Evolutionary conservation across 768 basidiomycete species (phyloP), one percentile per base, ranked within the genome.

Genomic region (Rhodocollybia butyracea): DNA sequence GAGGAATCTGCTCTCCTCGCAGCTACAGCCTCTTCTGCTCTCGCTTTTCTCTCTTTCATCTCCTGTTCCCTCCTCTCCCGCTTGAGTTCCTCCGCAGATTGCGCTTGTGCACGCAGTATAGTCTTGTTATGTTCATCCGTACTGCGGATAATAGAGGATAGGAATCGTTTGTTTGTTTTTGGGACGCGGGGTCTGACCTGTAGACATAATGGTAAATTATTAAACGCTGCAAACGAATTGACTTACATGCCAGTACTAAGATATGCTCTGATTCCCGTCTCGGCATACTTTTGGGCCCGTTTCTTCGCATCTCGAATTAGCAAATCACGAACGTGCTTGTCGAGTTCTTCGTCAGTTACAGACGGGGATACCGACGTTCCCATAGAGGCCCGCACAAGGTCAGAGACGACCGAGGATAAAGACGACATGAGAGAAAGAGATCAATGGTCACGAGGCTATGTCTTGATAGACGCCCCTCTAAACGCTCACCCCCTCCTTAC

Each of bases 41-140:
- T 75, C 2, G 77, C 77, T 54, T 78, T 73, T 32, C 88, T 71
- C 60, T 89, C 86, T 43, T 64, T 74, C 56, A 82, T 73, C 65
- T 88, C 84, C 58, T 80, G 76, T 57, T 88, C 88, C n/a, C 84
- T 79, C 24, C 83, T 70, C 59, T 85, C 85, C 26, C 72, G 73
- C 56, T 89, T 86, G n/a, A 84, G 73, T 60, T 91, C 89, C 60
- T 88, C 79, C 2, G 88, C 86, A 31, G 89, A 87, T 12, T 74
- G 67, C 0, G 86, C 86, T 69, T 91, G 89, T 24, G 88, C 80
- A 54, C 81, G 81, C 21, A 91, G 68, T 43, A 99, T 76, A 12
- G 89, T 85, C 70, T 88, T 85, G 70, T 99, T 99, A 65, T 99
- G 97, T 55, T 95, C 95, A 66, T 97, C 95, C 3, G 97, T 97